These are phyloP conservation scores for Aureobasidium sp. DNA, from an alignment of 2,329 filamentous ascomycete genomes.

Conservation along the genomic window DNA sequence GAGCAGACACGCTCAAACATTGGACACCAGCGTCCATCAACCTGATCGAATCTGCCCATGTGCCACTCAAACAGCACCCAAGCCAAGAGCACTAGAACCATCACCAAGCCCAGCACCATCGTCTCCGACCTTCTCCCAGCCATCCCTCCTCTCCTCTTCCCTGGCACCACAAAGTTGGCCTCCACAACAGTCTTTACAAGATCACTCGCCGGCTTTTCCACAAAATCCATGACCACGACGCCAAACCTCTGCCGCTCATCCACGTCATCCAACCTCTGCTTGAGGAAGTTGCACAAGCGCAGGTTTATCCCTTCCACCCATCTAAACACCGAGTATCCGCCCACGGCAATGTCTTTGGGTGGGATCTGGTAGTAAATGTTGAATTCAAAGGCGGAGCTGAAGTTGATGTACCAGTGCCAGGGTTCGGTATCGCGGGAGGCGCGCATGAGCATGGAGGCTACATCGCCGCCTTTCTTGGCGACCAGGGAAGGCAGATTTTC, in stretches of 20 bases:
- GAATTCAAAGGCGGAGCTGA: conserved; percentile 41
- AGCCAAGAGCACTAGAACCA: not conserved
- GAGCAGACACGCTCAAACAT: not conserved
- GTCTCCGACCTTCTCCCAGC: not conserved
- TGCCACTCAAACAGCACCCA: not conserved
- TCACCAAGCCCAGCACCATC: not conserved
- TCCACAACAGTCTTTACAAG: conserved; percentile 28
- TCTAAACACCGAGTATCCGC: conserved; percentile 36
- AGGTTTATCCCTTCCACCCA: conserved; percentile 42
- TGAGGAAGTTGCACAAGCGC: conserved; percentile 29
- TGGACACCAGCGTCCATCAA: not conserved
- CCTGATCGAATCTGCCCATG: not conserved
- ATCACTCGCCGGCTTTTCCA: conserved; percentile 33
- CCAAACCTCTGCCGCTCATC: conserved; percentile 24
- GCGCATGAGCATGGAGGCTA: conserved; percentile 32
- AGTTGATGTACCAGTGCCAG: conserved; percentile 38
- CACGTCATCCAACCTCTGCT: conserved; percentile 21
- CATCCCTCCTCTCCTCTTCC: not conserved
- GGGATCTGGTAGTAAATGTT: conserved; percentile 30
- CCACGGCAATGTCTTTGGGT: conserved; percentile 36
- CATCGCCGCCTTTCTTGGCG: conserved; percentile 33
- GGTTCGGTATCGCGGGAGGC: conserved; percentile 25
- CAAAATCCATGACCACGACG: conserved; percentile 33
- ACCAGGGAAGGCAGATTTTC: conserved; percentile 35
- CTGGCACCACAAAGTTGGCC: not conserved